These are phyloP conservation scores for Nymphaea colorata DNA, from an alignment of 164 flowering plant genomes.

Conservation along the genomic window DNA sequence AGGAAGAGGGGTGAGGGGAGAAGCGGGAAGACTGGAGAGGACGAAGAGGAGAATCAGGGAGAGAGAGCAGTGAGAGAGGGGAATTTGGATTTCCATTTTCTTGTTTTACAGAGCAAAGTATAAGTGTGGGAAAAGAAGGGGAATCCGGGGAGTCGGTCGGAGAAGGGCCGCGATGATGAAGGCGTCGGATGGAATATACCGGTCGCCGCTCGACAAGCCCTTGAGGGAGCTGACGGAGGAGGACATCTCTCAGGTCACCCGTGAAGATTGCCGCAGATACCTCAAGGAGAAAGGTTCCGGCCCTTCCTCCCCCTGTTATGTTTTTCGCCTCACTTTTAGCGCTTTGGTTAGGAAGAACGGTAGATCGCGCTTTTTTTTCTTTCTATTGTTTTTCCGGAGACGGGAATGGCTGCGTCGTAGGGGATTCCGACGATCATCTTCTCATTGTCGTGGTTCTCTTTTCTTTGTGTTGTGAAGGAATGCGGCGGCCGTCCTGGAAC, in stretches of 20 bases:
- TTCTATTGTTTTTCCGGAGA: no score
- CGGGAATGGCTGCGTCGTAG: no score
- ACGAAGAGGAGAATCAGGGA: background rate
- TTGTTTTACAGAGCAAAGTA: background rate
- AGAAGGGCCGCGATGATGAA: conserved; percentile 12
- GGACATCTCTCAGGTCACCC: conserved; percentile 93
- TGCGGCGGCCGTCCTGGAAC: conserved; percentile 94
- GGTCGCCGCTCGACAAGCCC: conserved; percentile 76
- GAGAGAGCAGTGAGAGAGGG: background rate
- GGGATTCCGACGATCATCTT: no score
- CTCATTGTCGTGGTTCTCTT: no score
- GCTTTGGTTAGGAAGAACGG: no score
- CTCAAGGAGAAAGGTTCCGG: conserved; percentile 78
- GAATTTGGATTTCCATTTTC: background rate
- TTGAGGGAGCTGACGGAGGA: conserved; percentile 74
- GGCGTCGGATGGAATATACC: conserved; percentile 24
- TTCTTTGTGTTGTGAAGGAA: conserved; percentile 21
- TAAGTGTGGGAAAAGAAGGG: no score
- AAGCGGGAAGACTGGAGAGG: background rate
- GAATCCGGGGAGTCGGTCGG: no score
- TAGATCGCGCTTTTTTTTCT: no score
- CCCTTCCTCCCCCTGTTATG: no score
- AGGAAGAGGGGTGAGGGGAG: background rate
- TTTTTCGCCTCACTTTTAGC: no score
- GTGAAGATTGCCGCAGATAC: conserved; percentile 88